Evolutionary conservation across 2,329 filamentous ascomycete genomes (phyloP), one percentile per base, ranked within the genome.

Genomic region (Nemania bipapillata): DNA sequence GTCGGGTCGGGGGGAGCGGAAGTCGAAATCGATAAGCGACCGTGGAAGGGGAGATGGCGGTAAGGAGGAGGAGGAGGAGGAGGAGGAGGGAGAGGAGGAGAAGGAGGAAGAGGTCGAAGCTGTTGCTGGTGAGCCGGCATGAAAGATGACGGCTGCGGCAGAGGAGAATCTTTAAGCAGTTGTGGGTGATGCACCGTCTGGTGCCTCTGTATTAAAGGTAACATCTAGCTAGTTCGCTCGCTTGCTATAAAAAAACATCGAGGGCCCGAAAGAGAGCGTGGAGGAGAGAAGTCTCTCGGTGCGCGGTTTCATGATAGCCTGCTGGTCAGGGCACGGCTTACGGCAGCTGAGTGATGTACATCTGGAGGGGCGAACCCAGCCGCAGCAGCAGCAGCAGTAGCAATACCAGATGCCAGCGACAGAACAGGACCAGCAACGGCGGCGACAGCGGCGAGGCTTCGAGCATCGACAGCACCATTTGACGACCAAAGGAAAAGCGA

Each of bases 151-250:
- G 69, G 58, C 63, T 73, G 70, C 45, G 75, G 66, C 72, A 61
- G 56, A 61, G 62, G 37, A 75, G 69, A 52, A 75, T 75, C 60
- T 79, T 63, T 45, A 62, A 65, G 63, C n/a, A 63, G 55, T 37
- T 62, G 76, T 54, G 79, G 81, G 78, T 80, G 79, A 66, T 81
- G 84, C 83, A 85, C 83, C 82, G 81, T 80, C 73, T 78, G 84
- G 82, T 84, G 83, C 81, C 82, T 83, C 76, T 87, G 85, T 67
- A 86, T 78, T 70, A 84, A 80, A 72, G 85, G 84, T 69, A 86
- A 80, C 84, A 86, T 86, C 67, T 73, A 70, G 72, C 65, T 73
- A 70, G 71, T 62, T 66, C 70, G 64, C 57, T 68, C 69, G 65
- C 70, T 68, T 8, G 71, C 62, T 66, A 68, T 35, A 28, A 59